A percentile compares a stretch with the other conserved stretches of the same genome.
Conservation (phyloP, 129 eudicot genomes). For the Silybum marianum region DNA sequence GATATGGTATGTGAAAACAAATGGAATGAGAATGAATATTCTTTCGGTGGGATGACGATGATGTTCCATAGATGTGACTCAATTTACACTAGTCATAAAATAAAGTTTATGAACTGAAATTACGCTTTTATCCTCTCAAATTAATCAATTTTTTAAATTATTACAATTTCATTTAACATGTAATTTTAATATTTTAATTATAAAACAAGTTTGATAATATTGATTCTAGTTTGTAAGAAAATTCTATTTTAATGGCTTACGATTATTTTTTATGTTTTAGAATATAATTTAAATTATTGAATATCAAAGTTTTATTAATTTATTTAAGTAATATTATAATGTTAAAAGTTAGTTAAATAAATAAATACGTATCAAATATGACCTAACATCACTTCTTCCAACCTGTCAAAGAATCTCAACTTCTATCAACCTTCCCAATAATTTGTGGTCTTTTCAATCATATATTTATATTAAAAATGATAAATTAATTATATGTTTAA, state of each 20-base stretch:
- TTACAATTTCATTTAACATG: neutral
- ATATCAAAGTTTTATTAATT: neutral
- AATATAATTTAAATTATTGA: neutral
- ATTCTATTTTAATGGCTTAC: too few relatives aligned
- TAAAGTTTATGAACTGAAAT: constrained; percentile 15
- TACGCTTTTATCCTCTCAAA: neutral
- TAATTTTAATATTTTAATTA: neutral
- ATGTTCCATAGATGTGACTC: constrained; percentile 26
- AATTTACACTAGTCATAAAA: constrained; percentile 20
- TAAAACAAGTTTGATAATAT: neutral
- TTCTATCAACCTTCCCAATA: constrained; percentile 25
- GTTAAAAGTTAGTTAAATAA: constrained; percentile 11
- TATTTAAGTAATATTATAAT: constrained; percentile 1
- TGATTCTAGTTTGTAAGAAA: neutral
- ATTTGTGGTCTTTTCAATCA: neutral
- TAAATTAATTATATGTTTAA: too few relatives aligned
- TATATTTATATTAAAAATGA: neutral
- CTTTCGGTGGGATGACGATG: constrained; percentile 21
- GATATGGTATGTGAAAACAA: neutral
- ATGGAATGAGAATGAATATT: constrained; percentile 14
- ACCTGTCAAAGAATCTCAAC: constrained; percentile 26
- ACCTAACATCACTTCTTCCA: constrained; percentile 14
- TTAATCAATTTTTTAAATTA: neutral
- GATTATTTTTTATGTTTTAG: neutral
- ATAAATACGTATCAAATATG: constrained; percentile 7